Percentiles rank a stretch among this genome's conserved stretches.
These are phyloP conservation scores for Calonectria crousiana DNA, from an alignment of 2,329 filamentous ascomycete species.

Conservation along the genomic window DNA sequence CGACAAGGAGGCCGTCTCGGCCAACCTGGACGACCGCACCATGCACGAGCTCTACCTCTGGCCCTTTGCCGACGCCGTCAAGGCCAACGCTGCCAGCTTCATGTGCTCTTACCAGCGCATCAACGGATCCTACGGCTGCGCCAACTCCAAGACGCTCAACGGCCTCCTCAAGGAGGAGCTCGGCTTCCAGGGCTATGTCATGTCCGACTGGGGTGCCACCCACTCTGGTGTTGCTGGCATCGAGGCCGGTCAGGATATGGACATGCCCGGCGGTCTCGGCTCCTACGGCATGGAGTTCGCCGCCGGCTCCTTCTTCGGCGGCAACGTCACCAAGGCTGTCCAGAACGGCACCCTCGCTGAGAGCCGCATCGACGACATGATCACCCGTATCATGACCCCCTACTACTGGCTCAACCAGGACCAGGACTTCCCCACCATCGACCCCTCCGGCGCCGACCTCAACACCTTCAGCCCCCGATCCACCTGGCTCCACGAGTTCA, in stretches of 20 bases:
- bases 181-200: conserved; percentile 60
- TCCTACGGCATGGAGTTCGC: conserved; percentile 45
- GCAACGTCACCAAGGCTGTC: conserved; percentile 60
- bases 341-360: conserved; percentile 59
- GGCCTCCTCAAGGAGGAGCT: conserved; percentile 63
- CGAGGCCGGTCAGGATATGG: conserved; percentile 62
- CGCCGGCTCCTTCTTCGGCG: conserved; percentile 57
- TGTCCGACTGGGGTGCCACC: conserved; percentile 59
- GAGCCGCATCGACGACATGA: conserved; percentile 60
- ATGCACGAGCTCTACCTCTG: conserved; percentile 64
- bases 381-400: conserved; percentile 65
- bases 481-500: conserved; percentile 56
- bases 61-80: conserved; percentile 50
- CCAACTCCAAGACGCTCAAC: conserved; percentile 62
- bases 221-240: conserved; percentile 57
- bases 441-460: conserved; percentile 61
- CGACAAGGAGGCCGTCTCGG: conserved; percentile 46
- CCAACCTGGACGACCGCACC: conserved; percentile 70
- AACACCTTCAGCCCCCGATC: conserved; percentile 62
- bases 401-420: conserved; percentile 65
- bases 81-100: conserved; percentile 49
- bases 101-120: conserved; percentile 61
- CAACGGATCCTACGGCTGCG: conserved; percentile 63
- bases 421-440: conserved; percentile 56
- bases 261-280: conserved; percentile 61